Base-by-base conservation (phyloP, 2,329 filamentous ascomycete genomes). In the Cucurbitaria berberidis region DNA sequence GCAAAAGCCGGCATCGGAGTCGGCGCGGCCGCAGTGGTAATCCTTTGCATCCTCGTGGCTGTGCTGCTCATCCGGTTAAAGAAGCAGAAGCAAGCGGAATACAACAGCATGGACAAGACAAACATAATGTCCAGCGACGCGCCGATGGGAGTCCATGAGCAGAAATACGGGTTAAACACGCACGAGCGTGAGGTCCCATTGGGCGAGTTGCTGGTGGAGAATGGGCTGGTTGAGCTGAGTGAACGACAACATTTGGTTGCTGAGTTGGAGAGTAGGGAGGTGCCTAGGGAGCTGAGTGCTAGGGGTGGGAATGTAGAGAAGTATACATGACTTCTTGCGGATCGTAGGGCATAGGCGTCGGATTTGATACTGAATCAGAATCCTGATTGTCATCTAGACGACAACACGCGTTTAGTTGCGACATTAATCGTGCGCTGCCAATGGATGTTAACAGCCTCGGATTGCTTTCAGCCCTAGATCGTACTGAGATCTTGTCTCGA, bases 1-100 rank as follows among this genome's bases (percentile, higher is more conserved):
- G 50, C 48, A 13, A 54, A 52, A 46, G 53, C 53, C 3, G 57
- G 53, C 9, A 54, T 59, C n/a, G 57, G 53, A 8, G 41, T 43
- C 24, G 57, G 47, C 15, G 43, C 47, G 15, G 43, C 44, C 16
- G 47, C 54, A 15, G 22, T 48, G 6, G 41, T 44, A 1, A 39
- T 57, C 6, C 35, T 53, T 1, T 13, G 27, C 11, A 7, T 16
- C 21, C 8, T 27, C 7, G 32, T 35, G 19, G 43, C 21, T 1
- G n/a, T 45, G 6, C 30, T 45, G 3, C 16, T 22, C 18, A 7
- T 45, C 9, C 18, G 22, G 7, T 18, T 32, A 21, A 22, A 29
- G 13, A 45, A 45, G 30, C 21, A 24, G 22, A 41, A 26, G 13
- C 10, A 16, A 11, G 13, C 21, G 24, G 38, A 10, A 24, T 3